These are phyloP conservation scores for Citrus medica DNA, from an alignment of 345 rosid species.

Conservation along the genomic window DNA sequence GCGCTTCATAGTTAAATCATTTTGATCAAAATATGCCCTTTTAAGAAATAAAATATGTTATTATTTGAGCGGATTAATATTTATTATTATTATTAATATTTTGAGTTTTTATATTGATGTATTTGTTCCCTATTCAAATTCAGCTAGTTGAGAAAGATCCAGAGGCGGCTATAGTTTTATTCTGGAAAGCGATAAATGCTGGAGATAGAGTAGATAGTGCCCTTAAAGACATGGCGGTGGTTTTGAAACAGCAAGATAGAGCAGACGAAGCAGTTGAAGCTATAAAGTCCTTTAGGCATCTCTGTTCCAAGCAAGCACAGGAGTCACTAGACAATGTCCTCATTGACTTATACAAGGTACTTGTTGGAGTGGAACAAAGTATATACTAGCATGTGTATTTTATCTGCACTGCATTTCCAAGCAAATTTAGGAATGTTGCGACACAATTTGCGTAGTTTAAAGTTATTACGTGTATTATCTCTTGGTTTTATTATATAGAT, in stretches of 20 bases:
- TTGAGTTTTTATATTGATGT: background rate
- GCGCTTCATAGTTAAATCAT: background rate
- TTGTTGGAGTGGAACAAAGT: background rate
- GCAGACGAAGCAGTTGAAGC: conserved; percentile 85
- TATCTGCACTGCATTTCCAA: background rate
- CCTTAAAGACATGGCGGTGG: conserved; percentile 87
- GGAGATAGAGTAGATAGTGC: conserved; percentile 93
- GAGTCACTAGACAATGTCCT: conserved; percentile 93
- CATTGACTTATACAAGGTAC: conserved; percentile 90
- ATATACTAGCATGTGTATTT: background rate
- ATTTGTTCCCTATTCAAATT: background rate
- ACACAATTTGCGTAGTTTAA: background rate
- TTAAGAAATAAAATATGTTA: background rate
- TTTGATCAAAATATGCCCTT: background rate
- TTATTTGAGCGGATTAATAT: background rate
- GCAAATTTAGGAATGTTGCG: background rate
- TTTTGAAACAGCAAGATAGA: conserved; percentile 81
- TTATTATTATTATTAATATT: too few species aligned
- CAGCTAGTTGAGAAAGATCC: conserved; percentile 71
- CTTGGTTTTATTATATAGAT: background rate
- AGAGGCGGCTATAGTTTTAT: conserved; percentile 66
- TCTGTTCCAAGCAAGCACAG: conserved; percentile 82
- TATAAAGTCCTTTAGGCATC: conserved; percentile 63
- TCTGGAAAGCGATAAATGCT: conserved; percentile 80
- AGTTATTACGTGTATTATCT: background rate